Percentiles rank a stretch among this genome's conserved stretches.
These are phyloP conservation scores for Teunomyces funiuensis DNA, from an alignment of 805 yeast genomes.

Conservation along the genomic window DNA sequence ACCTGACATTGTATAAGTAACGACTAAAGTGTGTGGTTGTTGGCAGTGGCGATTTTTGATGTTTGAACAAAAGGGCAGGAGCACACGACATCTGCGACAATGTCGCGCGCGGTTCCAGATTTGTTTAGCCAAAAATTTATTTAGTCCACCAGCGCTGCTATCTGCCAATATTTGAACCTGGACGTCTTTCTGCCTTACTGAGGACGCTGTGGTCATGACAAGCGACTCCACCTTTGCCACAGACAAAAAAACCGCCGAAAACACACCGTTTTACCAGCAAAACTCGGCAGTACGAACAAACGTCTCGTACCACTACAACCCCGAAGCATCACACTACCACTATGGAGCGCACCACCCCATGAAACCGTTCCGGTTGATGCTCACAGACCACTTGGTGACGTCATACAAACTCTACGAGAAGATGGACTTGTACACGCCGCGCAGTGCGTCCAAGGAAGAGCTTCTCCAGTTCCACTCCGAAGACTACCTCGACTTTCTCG, in stretches of 20 bases:
- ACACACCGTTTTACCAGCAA: slow-evolving; percentile 34
- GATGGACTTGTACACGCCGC: slow-evolving; percentile 86
- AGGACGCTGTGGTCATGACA: not conserved
- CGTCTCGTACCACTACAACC: slow-evolving; percentile 88
- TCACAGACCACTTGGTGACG: slow-evolving; percentile 87
- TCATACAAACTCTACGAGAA: slow-evolving; percentile 82
- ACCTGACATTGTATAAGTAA: slow-evolving; percentile 10
- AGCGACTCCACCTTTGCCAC: slow-evolving; percentile 26
- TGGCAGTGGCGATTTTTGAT: slow-evolving; percentile 11
- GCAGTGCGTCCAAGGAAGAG: slow-evolving; percentile 80
- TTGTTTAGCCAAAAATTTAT: not conserved
- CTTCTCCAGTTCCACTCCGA: slow-evolving; percentile 79
- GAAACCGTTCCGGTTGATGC: slow-evolving; percentile 93
- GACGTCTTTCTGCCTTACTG: no score
- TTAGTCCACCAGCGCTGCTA: no score
- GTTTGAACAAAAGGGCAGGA: not conserved
- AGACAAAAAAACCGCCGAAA: slow-evolving; percentile 32
- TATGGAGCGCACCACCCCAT: slow-evolving; percentile 96
- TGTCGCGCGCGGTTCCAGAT: not conserved
- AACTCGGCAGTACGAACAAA: slow-evolving; percentile 20
- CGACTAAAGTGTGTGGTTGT: not conserved
- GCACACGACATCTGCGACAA: not conserved
- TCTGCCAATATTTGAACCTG: no score
- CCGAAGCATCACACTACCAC: slow-evolving; percentile 76
- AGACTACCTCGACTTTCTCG: slow-evolving; percentile 78